These are phyloP conservation scores for Penicillium sp. DNA, from an alignment of 2,329 filamentous ascomycete species.

Conservation along the genomic window DNA sequence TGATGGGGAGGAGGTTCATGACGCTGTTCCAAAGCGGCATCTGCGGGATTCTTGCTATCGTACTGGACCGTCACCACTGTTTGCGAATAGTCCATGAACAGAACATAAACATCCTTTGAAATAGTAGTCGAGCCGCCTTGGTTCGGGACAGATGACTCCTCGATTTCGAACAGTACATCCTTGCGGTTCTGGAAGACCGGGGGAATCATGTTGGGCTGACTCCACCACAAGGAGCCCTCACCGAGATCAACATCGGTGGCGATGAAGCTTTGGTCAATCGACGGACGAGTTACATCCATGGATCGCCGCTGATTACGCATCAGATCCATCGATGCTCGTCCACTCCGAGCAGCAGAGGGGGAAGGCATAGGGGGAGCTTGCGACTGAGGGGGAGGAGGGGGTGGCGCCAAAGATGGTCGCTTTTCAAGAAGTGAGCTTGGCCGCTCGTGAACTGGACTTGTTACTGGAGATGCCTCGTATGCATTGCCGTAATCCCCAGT, in stretches of 20 bases:
- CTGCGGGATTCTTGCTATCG: conserved; percentile 65
- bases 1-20: conserved; percentile 77
- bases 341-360: conserved; percentile 39
- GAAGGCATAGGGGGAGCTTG: conserved; percentile 36
- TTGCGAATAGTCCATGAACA: conserved; percentile 95
- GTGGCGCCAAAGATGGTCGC: conserved; percentile 43
- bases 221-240: conserved; percentile 76
- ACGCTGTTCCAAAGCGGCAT: conserved; percentile 72
- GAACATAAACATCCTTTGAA: conserved; percentile 75
- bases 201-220: conserved; percentile 69
- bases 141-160: conserved; percentile 66
- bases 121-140: conserved; percentile 65
- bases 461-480: conserved; percentile 40
- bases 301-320: conserved; percentile 57
- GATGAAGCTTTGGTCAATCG: conserved; percentile 73
- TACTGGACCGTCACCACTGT: conserved; percentile 78
- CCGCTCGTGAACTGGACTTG: conserved; percentile 28
- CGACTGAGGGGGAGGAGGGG: conserved; percentile 35
- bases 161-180: conserved; percentile 76
- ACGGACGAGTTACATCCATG: conserved; percentile 68
- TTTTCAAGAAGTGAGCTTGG: conserved; percentile 33
- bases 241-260: conserved; percentile 81
- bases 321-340: conserved; percentile 61
- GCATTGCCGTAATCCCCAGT: conserved; percentile 42
- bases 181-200: conserved; percentile 74